Base-by-base conservation (phyloP, 306 rosid species). In the Citrullus colocynthis region DNA sequence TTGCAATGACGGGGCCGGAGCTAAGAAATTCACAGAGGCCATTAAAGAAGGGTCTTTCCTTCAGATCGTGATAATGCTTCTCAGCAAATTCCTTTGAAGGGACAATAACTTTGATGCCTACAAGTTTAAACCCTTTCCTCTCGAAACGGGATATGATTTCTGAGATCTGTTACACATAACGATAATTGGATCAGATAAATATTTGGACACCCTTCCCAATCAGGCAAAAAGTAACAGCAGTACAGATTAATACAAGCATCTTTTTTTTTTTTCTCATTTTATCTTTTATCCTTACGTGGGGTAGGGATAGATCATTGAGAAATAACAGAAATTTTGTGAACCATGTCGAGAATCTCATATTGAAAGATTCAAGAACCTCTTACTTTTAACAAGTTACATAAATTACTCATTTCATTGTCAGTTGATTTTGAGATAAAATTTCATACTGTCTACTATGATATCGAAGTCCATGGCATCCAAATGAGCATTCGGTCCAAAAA, bases 81-180 rank as follows among this genome's bases (percentile, higher is more conserved):
- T 89, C 70, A 5, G 98, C 99, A 66, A 95, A 92, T 0, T 88
- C 92, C 85, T 95, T 95, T 30, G 97, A 80, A 73, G 98, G 99
- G 81, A 87, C 49, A 76, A 92, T 69, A 65, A 95, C 82, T 86
- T 95, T 95, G 14, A 95, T 91, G 69, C 90, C 99, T 71, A 95
- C 97, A 36, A 95, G 99, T 81, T 95, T 95, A 80, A 60, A 92
- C 1, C 99, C 97, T 83, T 95, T 95, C 66, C 91, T 78, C 85
- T 95, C 99, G 61, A 95, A 95, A 78, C 98, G 96, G 24, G 99
- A 85, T 45, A 95, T 83, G 81, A 95, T 95, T 89, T 95, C 97
- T 48, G 99, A 60, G 79, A 92, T 92, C 97, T 95, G 96, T 75
- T 78, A 36, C 36, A 17, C 39, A 56, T 18, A 11, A 41, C 17